These are phyloP conservation scores for Trypanosoma cruzi DNA, from an alignment of 208 protist genomes.

Conservation along the genomic window DNA sequence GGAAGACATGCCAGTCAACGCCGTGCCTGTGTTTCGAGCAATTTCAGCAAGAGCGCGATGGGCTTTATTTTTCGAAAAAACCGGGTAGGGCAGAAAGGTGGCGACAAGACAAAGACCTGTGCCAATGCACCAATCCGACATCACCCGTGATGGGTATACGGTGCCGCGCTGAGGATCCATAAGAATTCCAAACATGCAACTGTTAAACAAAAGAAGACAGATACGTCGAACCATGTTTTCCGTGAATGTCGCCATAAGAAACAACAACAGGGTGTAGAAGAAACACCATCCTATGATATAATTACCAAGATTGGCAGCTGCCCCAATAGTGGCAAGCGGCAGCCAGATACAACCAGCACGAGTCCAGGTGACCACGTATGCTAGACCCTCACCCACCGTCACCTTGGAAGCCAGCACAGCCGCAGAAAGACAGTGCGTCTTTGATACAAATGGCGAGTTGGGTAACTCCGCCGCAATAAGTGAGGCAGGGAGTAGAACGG, in stretches of 20 bases:
- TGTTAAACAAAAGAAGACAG: constrained; percentile 90
- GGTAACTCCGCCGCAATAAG: constrained; percentile 60
- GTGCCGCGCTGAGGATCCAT: constrained; percentile 29
- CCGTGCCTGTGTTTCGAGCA: constrained; percentile 60
- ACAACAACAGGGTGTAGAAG: constrained; percentile 76
- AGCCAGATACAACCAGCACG: constrained; percentile 81
- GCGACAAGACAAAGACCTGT: constrained; percentile 67
- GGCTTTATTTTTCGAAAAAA: constrained; percentile 76
- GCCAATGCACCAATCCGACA: constrained; percentile 89
- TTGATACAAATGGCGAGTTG: constrained; percentile 65
- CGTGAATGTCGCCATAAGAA: constrained; percentile 83
- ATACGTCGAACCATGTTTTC: constrained; percentile 73
- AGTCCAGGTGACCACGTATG: constrained; percentile 73
- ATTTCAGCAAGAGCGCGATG: constrained; percentile 51
- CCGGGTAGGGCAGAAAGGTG: constrained; percentile 77
- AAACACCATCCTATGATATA: constrained; percentile 70
- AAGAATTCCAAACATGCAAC: constrained; percentile 73
- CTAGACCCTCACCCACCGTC: constrained; percentile 71
- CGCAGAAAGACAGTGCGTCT: constrained; percentile 63
- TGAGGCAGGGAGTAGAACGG: constrained; percentile 57
- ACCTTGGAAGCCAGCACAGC: constrained; percentile 65
- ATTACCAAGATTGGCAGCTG: constrained; percentile 51
- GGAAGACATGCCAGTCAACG: constrained; percentile 70
- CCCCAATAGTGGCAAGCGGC: constrained; percentile 70
- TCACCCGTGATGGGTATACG: constrained; percentile 72